Base-by-base conservation (phyloP, 805 yeast species). In the Priceomyces medius region DNA sequence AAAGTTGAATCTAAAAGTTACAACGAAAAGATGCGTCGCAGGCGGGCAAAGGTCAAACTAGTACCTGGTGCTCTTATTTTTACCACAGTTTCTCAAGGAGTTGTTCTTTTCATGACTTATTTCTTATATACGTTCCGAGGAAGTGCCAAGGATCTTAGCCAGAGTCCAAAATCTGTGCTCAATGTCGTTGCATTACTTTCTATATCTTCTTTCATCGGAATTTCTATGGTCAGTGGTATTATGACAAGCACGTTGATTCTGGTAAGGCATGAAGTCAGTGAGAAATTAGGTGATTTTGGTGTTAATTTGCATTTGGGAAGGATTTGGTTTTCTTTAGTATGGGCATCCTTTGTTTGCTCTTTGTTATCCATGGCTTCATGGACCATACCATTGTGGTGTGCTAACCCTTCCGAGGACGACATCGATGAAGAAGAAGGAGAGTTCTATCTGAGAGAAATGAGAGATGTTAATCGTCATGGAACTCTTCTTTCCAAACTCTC, bases 371-470 rank as follows among this genome's bases (percentile, higher is more conserved):
- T 59, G 62, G 33, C 62, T 13, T 46, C 64, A 6, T 68, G 74
- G 74, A 54, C 50, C 4, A 41, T 66, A 7, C 74, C 74, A 1
- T 29, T 46, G 42, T 47, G 85, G 85, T 80, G 83, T 61, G 74
- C 77, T 6, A 72, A 76, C 38, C 78, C 80, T 3, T 53, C 56
- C 1, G 57, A 44, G 3, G 57, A 53, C n/a, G 49, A 50, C n/a
- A 53, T 50, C 2, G 63, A 54, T 27, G 48, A 52, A 8, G 53
- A 53, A 23, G 40, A 29, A 12, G 16, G 16, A 23, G 29, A 29
- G 16, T 9, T 16, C 7, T 17, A 13, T 23, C 26, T 21, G 7
- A 32, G 35, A 32, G 29, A 24, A 12, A 35, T 12, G 27, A n/a
- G 20, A 10, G 20, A 23, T 6, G 10, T n/a, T 10, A 13, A 13